Conservation (phyloP, 208 protist genomes). For the Leishmania braziliensis region DNA sequence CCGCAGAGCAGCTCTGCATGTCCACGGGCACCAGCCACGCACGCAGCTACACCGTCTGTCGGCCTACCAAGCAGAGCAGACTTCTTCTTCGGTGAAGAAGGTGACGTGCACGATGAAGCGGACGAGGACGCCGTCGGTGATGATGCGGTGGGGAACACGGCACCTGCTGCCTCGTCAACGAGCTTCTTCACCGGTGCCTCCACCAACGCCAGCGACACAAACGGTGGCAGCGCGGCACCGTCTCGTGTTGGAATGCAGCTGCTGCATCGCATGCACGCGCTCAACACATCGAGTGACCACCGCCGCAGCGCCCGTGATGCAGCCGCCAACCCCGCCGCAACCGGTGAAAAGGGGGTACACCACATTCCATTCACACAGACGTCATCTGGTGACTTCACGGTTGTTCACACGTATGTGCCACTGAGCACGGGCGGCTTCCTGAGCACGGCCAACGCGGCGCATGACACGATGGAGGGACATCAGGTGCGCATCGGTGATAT, state of each 20-base stretch:
- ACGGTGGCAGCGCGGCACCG: background rate
- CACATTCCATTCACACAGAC: background rate
- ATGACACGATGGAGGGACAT: conserved; percentile 31
- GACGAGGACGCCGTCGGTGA: background rate
- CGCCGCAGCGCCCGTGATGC: too few relatives aligned
- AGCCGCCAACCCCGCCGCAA: background rate
- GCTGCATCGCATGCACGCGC: conserved; percentile 60
- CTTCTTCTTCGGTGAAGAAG: conserved; percentile 15
- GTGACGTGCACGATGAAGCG: background rate
- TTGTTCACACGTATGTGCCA: conserved; percentile 77
- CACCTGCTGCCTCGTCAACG: background rate
- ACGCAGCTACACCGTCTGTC: background rate
- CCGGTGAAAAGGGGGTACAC: background rate
- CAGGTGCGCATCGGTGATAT: conserved; percentile 48
- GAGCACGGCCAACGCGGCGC: conserved; percentile 29
- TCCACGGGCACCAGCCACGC: background rate
- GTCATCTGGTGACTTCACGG: conserved; percentile 12
- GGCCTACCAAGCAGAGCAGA: background rate
- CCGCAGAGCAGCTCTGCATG: background rate
- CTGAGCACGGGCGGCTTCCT: conserved; percentile 83
- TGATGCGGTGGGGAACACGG: background rate
- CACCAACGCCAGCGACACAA: background rate
- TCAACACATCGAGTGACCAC: too few relatives aligned
- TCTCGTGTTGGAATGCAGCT: conserved; percentile 43
- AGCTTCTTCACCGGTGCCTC: background rate